A percentile compares a stretch with the other conserved stretches of the same genome.
Evolutionary conservation across 176 grass and related monocot species (phyloP).

Genomic region (Poa pratensis): DNA sequence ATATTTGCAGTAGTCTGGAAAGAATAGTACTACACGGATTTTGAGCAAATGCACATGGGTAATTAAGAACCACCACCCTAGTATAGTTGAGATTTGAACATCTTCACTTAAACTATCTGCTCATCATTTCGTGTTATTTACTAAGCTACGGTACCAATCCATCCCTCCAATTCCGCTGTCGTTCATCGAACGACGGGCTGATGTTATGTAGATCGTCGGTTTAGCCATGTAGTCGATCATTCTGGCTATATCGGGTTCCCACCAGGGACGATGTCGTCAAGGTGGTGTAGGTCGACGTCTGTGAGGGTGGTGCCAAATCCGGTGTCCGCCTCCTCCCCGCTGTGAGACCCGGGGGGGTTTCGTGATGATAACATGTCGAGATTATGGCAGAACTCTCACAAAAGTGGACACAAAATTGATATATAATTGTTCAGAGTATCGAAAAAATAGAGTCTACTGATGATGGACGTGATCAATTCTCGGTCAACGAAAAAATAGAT

Average conservation of each 20-base stretch:
- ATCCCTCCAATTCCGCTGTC: background rate
- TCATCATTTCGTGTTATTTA: background rate
- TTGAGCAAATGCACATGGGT: constrained; percentile 49
- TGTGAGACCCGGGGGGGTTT: background rate
- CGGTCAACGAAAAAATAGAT: no score
- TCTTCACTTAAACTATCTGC: constrained; percentile 19
- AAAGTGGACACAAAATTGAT: background rate
- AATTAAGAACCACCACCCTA: constrained; percentile 35
- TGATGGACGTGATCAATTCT: no score
- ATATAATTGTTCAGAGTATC: background rate
- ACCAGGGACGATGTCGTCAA: background rate
- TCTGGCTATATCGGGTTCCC: background rate
- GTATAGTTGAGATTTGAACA: constrained; percentile 39
- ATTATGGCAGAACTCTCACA: background rate
- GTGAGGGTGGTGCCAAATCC: background rate
- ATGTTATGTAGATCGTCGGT: background rate
- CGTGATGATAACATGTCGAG: background rate
- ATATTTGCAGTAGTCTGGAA: constrained; percentile 6
- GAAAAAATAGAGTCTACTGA: no score
- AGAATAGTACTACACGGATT: constrained; percentile 17
- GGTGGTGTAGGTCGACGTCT: background rate
- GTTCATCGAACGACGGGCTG: no score
- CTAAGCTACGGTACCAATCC: background rate
- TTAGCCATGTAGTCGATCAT: no score
- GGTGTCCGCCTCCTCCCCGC: background rate